phyloP scores from a whole-genome alignment of 2,329 filamentous ascomycete genomes.

The Aspergillus eucalypticola region DNA sequence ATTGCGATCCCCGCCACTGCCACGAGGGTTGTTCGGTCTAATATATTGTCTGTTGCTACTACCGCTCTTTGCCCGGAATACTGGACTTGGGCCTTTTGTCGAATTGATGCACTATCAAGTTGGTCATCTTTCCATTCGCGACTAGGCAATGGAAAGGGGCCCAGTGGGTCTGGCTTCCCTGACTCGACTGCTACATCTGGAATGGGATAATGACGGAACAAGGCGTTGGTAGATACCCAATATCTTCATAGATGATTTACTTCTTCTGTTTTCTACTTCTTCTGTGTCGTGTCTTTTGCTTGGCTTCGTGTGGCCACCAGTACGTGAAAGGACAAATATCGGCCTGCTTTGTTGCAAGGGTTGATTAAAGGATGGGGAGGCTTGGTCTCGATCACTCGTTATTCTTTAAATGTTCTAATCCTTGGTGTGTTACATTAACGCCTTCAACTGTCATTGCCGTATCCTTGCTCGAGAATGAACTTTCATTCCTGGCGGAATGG shows the following conservation, averaged over 20 bases:
- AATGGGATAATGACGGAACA: slow-evolving; percentile 43
- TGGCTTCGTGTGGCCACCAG: slow-evolving; percentile 5
- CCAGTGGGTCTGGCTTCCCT: slow-evolving; percentile 25
- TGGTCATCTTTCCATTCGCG: slow-evolving; percentile 21
- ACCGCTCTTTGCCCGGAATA: slow-evolving; percentile 30
- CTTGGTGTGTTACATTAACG: slow-evolving; percentile 8
- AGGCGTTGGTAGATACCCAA: slow-evolving; percentile 48
- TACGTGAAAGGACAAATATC: background rate
- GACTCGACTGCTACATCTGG: slow-evolving; percentile 29
- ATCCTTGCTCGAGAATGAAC: slow-evolving; percentile 5
- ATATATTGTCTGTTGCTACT: slow-evolving; percentile 24
- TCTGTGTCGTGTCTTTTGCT: slow-evolving; percentile 19
- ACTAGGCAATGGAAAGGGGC: slow-evolving; percentile 21
- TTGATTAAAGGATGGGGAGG: background rate
- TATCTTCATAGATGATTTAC: slow-evolving; percentile 36
- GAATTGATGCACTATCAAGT: slow-evolving; percentile 31
- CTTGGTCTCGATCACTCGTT: slow-evolving; percentile 8
- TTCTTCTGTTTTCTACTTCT: slow-evolving; percentile 23
- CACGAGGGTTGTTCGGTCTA: slow-evolving; percentile 21
- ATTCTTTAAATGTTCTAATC: slow-evolving; percentile 1
- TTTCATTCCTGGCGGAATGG: background rate
- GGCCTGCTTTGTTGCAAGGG: slow-evolving; percentile 3
- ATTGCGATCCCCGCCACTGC: slow-evolving; percentile 20
- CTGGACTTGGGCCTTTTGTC: slow-evolving; percentile 35
- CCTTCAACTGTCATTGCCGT: slow-evolving; percentile 5